phyloP scores from a whole-genome alignment of 225 moss, liverwort and hornwort genomes.

The Marchantia polymorpha region DNA sequence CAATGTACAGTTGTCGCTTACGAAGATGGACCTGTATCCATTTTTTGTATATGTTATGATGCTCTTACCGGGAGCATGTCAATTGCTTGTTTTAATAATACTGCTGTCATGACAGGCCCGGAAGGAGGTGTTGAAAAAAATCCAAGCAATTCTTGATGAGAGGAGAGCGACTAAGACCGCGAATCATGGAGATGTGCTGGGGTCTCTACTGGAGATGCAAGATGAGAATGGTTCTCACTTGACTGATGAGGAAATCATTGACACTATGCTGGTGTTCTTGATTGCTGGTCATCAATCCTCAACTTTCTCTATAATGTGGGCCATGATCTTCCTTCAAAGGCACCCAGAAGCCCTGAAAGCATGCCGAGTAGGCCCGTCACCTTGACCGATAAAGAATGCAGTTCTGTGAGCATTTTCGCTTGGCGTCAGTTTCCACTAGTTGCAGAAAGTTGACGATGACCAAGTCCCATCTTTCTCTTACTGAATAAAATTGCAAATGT shows the following conservation, averaged over 20 bases:
- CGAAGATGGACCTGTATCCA: too few species aligned
- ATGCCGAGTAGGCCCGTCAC: slow-evolving; percentile 12
- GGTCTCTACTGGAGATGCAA: slow-evolving; percentile 15
- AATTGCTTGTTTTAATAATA: background rate
- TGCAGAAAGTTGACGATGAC: too few species aligned
- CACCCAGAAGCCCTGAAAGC: slow-evolving; percentile 20
- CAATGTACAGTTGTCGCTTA: too few species aligned
- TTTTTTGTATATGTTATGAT: background rate
- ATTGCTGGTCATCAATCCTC: slow-evolving; percentile 33
- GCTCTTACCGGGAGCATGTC: background rate
- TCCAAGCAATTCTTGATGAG: slow-evolving; percentile 25
- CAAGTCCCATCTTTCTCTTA: background rate
- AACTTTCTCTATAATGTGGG: slow-evolving; percentile 25
- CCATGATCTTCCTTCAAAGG: slow-evolving; percentile 30
- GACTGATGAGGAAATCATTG: slow-evolving; percentile 33
- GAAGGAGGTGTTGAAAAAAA: slow-evolving; percentile 6
- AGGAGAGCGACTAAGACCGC: slow-evolving; percentile 15
- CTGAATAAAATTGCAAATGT: background rate
- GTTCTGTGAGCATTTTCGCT: background rate
- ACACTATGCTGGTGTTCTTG: slow-evolving; percentile 29
- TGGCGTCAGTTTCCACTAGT: background rate
- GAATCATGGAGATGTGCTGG: slow-evolving; percentile 20
- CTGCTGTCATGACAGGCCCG: slow-evolving; percentile 21
- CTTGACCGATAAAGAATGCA: background rate
- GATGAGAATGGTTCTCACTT: slow-evolving; percentile 22